Conservation (phyloP, 2,329 filamentous ascomycete genomes). For the Penicillium sp. region DNA sequence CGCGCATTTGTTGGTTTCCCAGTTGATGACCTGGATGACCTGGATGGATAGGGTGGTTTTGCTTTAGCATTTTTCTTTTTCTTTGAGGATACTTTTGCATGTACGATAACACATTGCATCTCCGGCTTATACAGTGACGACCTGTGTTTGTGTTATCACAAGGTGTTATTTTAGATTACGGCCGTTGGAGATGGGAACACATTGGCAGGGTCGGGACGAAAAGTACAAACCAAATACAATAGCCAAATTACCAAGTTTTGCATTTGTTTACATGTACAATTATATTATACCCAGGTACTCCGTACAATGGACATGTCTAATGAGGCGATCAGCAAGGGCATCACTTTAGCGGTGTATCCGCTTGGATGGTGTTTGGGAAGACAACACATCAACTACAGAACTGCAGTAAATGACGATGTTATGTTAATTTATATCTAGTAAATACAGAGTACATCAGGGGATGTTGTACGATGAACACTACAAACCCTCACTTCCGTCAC, state of each 20-base stretch:
- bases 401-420: neutral
- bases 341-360: neutral
- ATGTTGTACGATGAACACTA: neutral
- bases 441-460: neutral
- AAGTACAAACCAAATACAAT: neutral
- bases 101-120: neutral
- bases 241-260: neutral
- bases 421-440: neutral
- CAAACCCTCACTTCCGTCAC: neutral
- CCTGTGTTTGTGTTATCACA: neutral
- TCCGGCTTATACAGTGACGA: neutral
- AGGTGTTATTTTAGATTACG: neutral
- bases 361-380: neutral
- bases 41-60: constrained; percentile 40
- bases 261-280: neutral
- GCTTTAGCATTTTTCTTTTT: constrained; percentile 9
- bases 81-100: constrained; percentile 1
- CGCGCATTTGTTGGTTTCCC: constrained; percentile 78
- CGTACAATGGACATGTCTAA: neutral
- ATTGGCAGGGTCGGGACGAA: neutral
- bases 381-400: neutral
- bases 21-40: constrained; percentile 62
- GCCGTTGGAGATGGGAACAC: neutral
- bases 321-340: neutral
- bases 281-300: too few species aligned